Percentiles rank a stretch among this genome's conserved stretches.
Conservation (phyloP, 352 stramenopile species). For the Saprolegnia diclina region DNA sequence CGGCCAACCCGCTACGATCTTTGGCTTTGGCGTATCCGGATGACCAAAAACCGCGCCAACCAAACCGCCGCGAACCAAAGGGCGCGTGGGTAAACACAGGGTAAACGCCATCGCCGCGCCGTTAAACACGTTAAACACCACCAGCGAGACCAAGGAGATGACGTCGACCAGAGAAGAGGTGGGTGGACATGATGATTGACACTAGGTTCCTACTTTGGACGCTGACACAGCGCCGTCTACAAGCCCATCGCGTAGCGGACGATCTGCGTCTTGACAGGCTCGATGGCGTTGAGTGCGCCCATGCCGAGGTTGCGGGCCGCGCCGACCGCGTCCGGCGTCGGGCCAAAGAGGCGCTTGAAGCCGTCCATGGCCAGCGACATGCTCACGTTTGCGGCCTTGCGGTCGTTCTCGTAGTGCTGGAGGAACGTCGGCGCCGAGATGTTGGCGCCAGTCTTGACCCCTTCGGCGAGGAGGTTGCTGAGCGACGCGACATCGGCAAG, state of each 20-base stretch:
- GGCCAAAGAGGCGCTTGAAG: slow-evolving; percentile 86
- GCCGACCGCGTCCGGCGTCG: slow-evolving; percentile 54
- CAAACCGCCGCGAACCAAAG: too few species aligned
- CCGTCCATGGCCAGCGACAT: slow-evolving; percentile 85
- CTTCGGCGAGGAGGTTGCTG: slow-evolving; percentile 60
- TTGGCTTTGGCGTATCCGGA: not conserved
- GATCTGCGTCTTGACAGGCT: slow-evolving; percentile 86
- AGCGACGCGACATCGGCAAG: slow-evolving; percentile 87
- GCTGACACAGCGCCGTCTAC: slow-evolving; percentile 14
- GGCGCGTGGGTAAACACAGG: too few species aligned
- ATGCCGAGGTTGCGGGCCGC: slow-evolving; percentile 83
- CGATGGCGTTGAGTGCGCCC: slow-evolving; percentile 76
- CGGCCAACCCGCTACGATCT: not conserved
- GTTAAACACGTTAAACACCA: too few species aligned
- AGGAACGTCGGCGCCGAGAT: slow-evolving; percentile 72
- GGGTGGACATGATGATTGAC: not conserved
- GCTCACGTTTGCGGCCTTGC: slow-evolving; percentile 75
- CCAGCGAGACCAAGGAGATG: too few species aligned
- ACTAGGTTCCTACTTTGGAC: not conserved
- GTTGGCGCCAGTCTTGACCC: slow-evolving; percentile 70
- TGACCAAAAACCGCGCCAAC: not conserved
- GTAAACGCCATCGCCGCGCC: too few species aligned
- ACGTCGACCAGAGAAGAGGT: too few species aligned
- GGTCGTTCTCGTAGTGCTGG: slow-evolving; percentile 80
- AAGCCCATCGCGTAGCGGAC: slow-evolving; percentile 86